These are phyloP conservation scores for Parmales sp. DNA, from an alignment of 108 stramenopile species.

Conservation along the genomic window DNA sequence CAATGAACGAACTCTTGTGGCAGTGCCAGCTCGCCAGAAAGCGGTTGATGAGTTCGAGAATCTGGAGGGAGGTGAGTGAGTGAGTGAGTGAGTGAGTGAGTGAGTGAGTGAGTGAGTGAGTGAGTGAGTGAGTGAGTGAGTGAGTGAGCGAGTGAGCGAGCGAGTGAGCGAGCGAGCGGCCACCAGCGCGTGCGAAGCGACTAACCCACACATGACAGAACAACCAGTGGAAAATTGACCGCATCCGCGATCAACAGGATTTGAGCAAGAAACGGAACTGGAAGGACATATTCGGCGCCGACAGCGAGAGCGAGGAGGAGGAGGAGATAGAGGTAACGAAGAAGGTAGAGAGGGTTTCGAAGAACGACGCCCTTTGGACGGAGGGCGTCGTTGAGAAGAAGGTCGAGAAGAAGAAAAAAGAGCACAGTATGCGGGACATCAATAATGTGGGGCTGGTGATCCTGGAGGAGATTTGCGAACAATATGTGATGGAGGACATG, in stretches of 20 bases:
- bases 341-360: neutral
- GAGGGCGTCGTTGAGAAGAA: neutral
- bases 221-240: neutral
- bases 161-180: too few species aligned
- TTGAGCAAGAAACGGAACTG: too few species aligned
- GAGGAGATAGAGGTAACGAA: neutral
- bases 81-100: too few species aligned
- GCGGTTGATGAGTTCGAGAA: neutral
- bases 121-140: too few species aligned
- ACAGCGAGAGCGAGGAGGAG: conserved; percentile 7
- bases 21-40: neutral
- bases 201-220: neutral
- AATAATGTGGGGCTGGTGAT: neutral
- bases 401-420: neutral
- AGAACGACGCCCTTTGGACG: neutral
- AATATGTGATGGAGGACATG: neutral
- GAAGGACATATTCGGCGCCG: neutral
- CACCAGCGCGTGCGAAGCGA: too few species aligned
- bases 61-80: too few species aligned
- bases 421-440: neutral
- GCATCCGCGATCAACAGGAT: too few species aligned
- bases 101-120: too few species aligned
- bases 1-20: neutral
- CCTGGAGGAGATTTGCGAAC: neutral
- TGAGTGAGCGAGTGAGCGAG: too few species aligned